Evolutionary conservation across 2,329 filamentous ascomycete genomes (phyloP).

Genomic region (Xylaria digitata): DNA sequence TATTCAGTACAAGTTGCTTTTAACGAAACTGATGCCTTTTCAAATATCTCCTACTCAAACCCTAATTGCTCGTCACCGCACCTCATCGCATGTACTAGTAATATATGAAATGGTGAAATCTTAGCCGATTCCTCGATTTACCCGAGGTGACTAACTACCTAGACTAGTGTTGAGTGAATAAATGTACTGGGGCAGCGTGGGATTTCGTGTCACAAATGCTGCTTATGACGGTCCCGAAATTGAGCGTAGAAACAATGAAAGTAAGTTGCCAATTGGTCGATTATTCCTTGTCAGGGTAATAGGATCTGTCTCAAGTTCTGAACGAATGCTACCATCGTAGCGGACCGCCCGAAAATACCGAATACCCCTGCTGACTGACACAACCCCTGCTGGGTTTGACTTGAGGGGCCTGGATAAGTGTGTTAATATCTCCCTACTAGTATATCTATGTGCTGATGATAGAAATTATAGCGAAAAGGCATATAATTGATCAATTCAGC

Average conservation of each 20-base stretch:
- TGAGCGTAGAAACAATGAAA: background rate
- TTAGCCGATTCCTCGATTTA: too few relatives aligned
- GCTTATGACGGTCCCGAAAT: constrained; percentile 23
- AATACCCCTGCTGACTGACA: constrained; percentile 1
- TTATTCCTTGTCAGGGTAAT: constrained; percentile 7
- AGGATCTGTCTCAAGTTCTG: constrained; percentile 24
- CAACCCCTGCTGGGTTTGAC: constrained; percentile 1
- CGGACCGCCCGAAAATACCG: constrained; percentile 1
- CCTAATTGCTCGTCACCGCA: background rate
- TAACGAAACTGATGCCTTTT: background rate
- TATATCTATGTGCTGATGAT: background rate
- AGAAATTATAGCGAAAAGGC: background rate
- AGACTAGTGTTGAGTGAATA: too few relatives aligned
- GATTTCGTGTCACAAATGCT: constrained; percentile 26
- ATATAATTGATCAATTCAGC: background rate
- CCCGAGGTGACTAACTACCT: too few relatives aligned
- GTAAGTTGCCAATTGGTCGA: constrained; percentile 13
- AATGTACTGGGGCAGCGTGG: constrained; percentile 8
- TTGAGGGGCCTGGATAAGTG: background rate
- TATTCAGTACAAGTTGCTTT: background rate
- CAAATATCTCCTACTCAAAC: background rate
- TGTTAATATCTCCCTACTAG: background rate
- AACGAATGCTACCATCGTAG: constrained; percentile 11
- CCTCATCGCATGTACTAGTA: background rate
- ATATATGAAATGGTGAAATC: too few relatives aligned